phyloP scores from a whole-genome alignment of 2,329 filamentous ascomycete species.

The Albifimbria verrucaria region DNA sequence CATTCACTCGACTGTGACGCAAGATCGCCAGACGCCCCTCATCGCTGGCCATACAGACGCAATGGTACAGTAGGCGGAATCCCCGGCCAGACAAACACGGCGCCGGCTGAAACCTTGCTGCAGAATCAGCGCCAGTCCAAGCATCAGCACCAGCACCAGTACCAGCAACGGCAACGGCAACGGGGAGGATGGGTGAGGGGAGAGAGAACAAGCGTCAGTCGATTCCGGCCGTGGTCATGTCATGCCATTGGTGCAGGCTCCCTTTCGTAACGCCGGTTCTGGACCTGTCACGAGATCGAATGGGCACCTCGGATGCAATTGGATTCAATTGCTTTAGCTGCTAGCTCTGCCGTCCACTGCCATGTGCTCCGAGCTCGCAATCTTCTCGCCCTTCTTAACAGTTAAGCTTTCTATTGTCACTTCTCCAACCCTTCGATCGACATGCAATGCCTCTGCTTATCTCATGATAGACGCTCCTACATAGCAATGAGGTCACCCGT shows the following conservation, averaged over 20 bases:
- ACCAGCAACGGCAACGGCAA: neutral
- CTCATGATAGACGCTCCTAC: neutral
- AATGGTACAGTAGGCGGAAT: too few species aligned
- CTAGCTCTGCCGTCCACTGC: too few species aligned
- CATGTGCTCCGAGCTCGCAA: too few species aligned
- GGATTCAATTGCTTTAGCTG: too few species aligned
- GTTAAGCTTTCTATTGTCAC: too few species aligned
- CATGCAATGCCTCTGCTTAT: too few species aligned
- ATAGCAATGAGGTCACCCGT: neutral
- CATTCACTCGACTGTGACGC: neutral
- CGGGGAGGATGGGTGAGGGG: neutral
- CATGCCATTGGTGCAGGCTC: neutral
- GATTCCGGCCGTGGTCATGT: neutral
- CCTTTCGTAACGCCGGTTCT: too few species aligned
- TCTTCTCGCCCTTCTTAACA: neutral
- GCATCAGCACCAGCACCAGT: neutral
- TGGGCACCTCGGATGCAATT: too few species aligned
- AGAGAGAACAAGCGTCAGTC: neutral
- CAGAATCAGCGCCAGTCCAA: neutral
- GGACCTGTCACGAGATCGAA: too few species aligned
- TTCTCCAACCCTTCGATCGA: too few species aligned
- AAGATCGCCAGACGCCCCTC: slow-evolving; percentile 4
- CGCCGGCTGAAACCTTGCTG: neutral
- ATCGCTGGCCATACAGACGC: neutral
- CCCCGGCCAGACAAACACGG: neutral